Percentiles rank a stretch among this genome's conserved stretches.
Evolutionary conservation across 108 stramenopile genomes (phyloP).

Genomic region (Nannochloropsis salina): DNA sequence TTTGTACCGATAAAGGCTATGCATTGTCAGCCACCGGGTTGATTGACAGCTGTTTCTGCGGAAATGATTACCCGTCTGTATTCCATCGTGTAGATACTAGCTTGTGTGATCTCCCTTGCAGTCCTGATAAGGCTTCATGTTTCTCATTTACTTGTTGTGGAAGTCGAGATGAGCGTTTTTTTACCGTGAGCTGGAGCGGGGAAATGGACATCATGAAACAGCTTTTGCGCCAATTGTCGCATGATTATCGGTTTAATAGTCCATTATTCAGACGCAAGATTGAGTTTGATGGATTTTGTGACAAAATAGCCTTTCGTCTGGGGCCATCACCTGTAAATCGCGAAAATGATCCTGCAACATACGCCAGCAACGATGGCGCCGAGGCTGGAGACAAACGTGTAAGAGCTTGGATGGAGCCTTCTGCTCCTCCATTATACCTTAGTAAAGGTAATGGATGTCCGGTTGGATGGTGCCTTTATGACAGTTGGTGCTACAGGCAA

Average conservation of each 20-base stretch:
- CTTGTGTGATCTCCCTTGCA: background rate
- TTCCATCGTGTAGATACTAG: slow-evolving; percentile 16
- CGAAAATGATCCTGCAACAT: background rate
- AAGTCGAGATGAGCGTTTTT: background rate
- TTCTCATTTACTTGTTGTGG: background rate
- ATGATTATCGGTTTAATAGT: background rate
- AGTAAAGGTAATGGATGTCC: background rate
- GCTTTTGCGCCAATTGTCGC: background rate
- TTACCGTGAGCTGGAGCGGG: slow-evolving; percentile 15
- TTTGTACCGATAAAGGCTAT: background rate
- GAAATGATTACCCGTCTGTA: background rate
- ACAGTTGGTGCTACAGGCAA: background rate
- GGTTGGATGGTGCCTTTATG: background rate
- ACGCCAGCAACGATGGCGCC: background rate
- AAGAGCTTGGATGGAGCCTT: background rate
- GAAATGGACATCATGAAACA: slow-evolving; percentile 16
- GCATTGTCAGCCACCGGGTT: slow-evolving; percentile 3
- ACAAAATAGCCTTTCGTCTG: background rate
- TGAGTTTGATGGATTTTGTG: background rate
- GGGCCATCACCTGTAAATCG: background rate
- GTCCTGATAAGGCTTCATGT: slow-evolving; percentile 10
- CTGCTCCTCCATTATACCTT: background rate
- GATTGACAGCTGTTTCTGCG: slow-evolving; percentile 13
- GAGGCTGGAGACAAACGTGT: background rate
- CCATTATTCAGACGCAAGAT: background rate